phyloP scores from a whole-genome alignment of 805 yeast genomes.

The Yarrowia keelungensis region DNA sequence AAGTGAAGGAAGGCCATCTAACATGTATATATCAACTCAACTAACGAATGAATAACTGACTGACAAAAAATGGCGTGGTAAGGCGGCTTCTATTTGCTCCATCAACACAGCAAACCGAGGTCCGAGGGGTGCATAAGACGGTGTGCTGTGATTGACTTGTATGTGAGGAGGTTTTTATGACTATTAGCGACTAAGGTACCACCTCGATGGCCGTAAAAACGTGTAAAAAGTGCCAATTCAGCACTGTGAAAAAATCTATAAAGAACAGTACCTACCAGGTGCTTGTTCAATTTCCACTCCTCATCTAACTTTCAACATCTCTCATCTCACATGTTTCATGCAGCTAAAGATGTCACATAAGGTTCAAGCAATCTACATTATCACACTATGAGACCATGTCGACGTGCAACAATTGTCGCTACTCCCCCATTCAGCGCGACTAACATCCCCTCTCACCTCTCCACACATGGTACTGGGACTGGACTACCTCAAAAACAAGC shows the following conservation, averaged over 20 bases:
- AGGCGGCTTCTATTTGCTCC: not conserved
- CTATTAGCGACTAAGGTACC: no score
- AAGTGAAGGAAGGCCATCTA: not conserved
- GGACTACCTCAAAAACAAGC: slow-evolving; percentile 27
- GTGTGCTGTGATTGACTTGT: no score
- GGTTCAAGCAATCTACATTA: slow-evolving; percentile 24
- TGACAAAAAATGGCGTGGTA: not conserved
- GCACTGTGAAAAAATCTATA: no score
- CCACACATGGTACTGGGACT: slow-evolving; percentile 28
- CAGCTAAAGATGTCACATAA: slow-evolving; percentile 11
- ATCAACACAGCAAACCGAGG: not conserved
- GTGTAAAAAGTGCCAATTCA: no score
- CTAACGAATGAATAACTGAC: not conserved
- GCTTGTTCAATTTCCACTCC: not conserved
- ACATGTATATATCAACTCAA: slow-evolving; percentile 6
- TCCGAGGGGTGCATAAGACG: no score
- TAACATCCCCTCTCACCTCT: not conserved
- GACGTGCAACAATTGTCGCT: not conserved
- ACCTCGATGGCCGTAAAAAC: no score
- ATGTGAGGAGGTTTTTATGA: no score
- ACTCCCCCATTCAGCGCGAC: not conserved
- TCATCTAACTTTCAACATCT: not conserved
- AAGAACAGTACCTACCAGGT: no score
- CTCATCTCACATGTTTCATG: not conserved
- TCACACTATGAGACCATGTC: slow-evolving; percentile 5